Percentiles rank a stretch among this genome's conserved stretches.
Evolutionary conservation across 345 rosid genomes (phyloP).

Genomic region (Physaria fendleri): DNA sequence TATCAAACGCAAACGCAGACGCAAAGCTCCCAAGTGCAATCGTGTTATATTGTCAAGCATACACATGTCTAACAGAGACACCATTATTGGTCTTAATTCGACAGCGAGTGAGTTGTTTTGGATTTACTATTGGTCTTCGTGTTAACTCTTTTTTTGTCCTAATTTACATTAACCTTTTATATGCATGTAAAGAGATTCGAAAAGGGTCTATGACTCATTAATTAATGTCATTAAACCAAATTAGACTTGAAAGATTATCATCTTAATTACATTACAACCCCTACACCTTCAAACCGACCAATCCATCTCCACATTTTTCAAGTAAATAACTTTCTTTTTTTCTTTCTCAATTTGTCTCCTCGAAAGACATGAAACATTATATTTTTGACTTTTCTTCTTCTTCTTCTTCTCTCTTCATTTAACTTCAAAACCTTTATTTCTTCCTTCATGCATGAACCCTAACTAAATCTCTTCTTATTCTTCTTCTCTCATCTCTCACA

Average conservation of each 20-base stretch:
- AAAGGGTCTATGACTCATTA: background rate
- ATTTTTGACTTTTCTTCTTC: constrained; percentile 37
- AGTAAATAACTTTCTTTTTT: background rate
- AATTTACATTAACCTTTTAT: constrained; percentile 2
- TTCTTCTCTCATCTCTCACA: background rate
- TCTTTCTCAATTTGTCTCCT: constrained; percentile 11
- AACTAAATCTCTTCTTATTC: constrained; percentile 12
- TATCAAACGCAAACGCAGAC: constrained; percentile 5
- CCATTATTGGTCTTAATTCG: constrained; percentile 16
- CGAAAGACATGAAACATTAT: constrained; percentile 24
- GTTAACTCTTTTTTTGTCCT: constrained; percentile 3
- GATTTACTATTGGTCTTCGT: constrained; percentile 24
- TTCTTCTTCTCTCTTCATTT: constrained; percentile 21
- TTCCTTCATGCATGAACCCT: constrained; percentile 38
- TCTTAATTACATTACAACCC: constrained; percentile 1
- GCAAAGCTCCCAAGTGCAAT: too few relatives aligned
- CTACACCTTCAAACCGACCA: constrained; percentile 29
- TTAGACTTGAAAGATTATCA: background rate
- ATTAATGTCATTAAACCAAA: background rate
- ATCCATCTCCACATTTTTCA: constrained; percentile 31
- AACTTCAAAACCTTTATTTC: constrained; percentile 21
- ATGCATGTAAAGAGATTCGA: background rate
- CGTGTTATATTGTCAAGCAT: constrained; percentile 21
- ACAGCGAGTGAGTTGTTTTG: constrained; percentile 25
- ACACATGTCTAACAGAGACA: constrained; percentile 25